Evolutionary conservation across 306 rosid species (phyloP).

Genomic region (Chamaecrista fasciculata): DNA sequence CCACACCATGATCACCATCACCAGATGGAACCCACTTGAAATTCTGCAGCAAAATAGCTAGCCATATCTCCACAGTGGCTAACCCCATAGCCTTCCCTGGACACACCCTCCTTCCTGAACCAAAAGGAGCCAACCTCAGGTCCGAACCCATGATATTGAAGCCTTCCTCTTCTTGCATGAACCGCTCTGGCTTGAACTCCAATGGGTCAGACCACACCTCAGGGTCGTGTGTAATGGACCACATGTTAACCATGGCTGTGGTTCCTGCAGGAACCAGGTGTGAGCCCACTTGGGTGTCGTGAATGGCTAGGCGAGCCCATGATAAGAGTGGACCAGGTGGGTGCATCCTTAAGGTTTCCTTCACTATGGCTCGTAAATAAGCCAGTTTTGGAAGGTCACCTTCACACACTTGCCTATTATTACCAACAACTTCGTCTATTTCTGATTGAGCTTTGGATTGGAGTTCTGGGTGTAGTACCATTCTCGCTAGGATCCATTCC

Average conservation of each 20-base stretch:
- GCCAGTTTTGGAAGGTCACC: conserved; percentile 62
- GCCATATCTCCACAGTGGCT: conserved; percentile 74
- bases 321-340: conserved; percentile 88
- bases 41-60: conserved; percentile 53
- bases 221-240: conserved; percentile 65
- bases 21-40: conserved; percentile 50
- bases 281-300: conserved; percentile 51
- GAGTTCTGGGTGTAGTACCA: conserved; percentile 65
- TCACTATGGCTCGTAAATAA: conserved; percentile 64
- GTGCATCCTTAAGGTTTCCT: conserved; percentile 78
- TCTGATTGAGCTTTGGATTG: conserved; percentile 59
- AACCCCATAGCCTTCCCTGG: conserved; percentile 84
- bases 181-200: conserved; percentile 58
- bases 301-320: conserved; percentile 77
- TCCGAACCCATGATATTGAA: conserved; percentile 65
- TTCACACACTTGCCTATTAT: conserved; percentile 31
- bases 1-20: conserved; percentile 34
- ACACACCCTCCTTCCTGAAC: conserved; percentile 74
- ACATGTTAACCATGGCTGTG: conserved; percentile 83
- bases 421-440: conserved; percentile 44
- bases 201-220: conserved; percentile 53
- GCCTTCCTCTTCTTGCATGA: conserved; percentile 26
- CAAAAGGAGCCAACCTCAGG: conserved; percentile 77
- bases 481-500: conserved; percentile 81
- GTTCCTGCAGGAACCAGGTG: conserved; percentile 78